A percentile compares a stretch with the other conserved stretches of the same genome.
These are phyloP conservation scores for Nicotiana obtusifolia DNA, from an alignment of 257 asterid genomes.

Conservation along the genomic window DNA sequence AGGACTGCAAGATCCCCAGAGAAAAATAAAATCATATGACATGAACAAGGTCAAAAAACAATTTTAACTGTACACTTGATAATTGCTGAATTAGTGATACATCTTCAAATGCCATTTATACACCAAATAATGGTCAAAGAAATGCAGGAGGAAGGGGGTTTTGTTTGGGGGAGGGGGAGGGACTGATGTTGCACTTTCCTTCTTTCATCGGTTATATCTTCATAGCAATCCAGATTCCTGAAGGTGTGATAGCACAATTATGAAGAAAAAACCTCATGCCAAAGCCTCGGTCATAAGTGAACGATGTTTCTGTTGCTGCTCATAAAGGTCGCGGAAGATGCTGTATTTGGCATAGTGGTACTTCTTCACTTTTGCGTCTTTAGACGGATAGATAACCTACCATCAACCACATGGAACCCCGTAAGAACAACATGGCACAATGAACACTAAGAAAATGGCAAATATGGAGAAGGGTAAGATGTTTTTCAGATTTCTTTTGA, in stretches of 20 bases:
- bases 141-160: background rate
- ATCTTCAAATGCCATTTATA: background rate
- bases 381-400: conserved; percentile 78
- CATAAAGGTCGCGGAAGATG: conserved; percentile 71
- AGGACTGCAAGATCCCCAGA: background rate
- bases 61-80: conserved; percentile 1
- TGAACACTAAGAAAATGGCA: background rate
- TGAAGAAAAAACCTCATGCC: conserved; percentile 12
- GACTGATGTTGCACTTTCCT: too few species aligned
- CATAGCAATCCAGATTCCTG: too few species aligned
- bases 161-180: too few species aligned
- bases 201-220: too few species aligned
- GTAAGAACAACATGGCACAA: background rate
- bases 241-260: too few species aligned
- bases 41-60: background rate
- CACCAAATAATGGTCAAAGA: background rate
- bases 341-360: conserved; percentile 83
- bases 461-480: background rate
- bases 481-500: background rate
- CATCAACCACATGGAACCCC: background rate
- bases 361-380: conserved; percentile 60
- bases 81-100: background rate
- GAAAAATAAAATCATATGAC: background rate
- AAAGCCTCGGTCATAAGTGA: conserved; percentile 67
- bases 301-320: conserved; percentile 76